These are phyloP conservation scores for Zygosaccharomyces pseudorouxii DNA, from an alignment of 805 yeast species.

Conservation along the genomic window DNA sequence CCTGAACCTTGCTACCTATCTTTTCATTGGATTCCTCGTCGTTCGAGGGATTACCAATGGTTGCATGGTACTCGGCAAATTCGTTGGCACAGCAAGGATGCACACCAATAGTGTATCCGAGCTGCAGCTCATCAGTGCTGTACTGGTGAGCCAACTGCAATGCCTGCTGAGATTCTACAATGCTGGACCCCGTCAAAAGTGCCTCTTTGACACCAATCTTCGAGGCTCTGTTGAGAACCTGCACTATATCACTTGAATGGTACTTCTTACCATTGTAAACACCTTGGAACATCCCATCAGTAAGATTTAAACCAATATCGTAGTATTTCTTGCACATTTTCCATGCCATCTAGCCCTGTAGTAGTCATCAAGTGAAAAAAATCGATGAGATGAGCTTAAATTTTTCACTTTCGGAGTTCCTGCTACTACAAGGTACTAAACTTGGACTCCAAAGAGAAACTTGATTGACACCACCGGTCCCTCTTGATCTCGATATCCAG, in stretches of 20 bases:
- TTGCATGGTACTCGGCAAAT: constrained; percentile 35
- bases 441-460: background rate
- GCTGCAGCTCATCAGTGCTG: constrained; percentile 24
- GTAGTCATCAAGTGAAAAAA: constrained; percentile 2
- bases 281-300: constrained; percentile 88
- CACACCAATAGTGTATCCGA: constrained; percentile 80
- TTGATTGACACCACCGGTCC: too few species aligned
- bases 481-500: too few species aligned
- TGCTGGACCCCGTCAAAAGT: constrained; percentile 79
- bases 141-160: constrained; percentile 47
- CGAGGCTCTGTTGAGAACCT: constrained; percentile 63
- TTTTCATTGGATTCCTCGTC: constrained; percentile 20
- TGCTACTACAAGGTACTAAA: too few species aligned
- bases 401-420: constrained; percentile 1
- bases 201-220: constrained; percentile 60
- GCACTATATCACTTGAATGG: constrained; percentile 62
- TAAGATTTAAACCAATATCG: constrained; percentile 68
- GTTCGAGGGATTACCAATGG: constrained; percentile 27
- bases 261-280: constrained; percentile 61
- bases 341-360: background rate
- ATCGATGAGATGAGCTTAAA: constrained; percentile 4
- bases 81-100: constrained; percentile 87
- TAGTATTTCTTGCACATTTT: constrained; percentile 20
- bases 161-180: constrained; percentile 61
- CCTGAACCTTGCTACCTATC: constrained; percentile 10